Conservation (phyloP, 768 basidiomycete genomes). For the Exidia glandulosa region DNA sequence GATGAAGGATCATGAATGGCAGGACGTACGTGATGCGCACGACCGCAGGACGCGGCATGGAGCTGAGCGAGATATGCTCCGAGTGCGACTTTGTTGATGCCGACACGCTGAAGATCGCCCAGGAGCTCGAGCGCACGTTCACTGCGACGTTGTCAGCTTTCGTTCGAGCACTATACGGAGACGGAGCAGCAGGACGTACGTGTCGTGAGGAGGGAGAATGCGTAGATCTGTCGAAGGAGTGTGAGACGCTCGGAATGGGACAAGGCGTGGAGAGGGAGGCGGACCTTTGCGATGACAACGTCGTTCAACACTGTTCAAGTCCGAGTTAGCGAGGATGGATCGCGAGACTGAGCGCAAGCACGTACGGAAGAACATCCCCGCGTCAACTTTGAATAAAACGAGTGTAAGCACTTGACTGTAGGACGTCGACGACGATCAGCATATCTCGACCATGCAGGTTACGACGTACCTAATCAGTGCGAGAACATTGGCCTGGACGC, state of each 20-base stretch:
- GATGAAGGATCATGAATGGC: background rate
- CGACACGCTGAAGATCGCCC: background rate
- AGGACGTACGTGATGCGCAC: background rate
- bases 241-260: background rate
- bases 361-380: background rate
- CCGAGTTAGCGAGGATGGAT: background rate
- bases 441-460: background rate
- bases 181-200: background rate
- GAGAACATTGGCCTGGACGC: background rate
- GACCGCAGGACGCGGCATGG: background rate
- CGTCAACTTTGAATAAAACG: background rate
- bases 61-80: background rate
- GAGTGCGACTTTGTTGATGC: background rate
- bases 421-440: background rate
- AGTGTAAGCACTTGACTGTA: background rate
- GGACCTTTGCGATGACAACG: background rate
- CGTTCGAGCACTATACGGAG: background rate
- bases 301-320: background rate
- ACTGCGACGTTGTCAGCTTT: background rate
- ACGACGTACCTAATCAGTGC: background rate
- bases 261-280: background rate
- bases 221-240: background rate
- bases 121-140: background rate
- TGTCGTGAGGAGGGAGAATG: background rate
- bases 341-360: too few relatives aligned